phyloP scores from a whole-genome alignment of 1,139 yeast species.

The Saccharomyces hybrid region DNA sequence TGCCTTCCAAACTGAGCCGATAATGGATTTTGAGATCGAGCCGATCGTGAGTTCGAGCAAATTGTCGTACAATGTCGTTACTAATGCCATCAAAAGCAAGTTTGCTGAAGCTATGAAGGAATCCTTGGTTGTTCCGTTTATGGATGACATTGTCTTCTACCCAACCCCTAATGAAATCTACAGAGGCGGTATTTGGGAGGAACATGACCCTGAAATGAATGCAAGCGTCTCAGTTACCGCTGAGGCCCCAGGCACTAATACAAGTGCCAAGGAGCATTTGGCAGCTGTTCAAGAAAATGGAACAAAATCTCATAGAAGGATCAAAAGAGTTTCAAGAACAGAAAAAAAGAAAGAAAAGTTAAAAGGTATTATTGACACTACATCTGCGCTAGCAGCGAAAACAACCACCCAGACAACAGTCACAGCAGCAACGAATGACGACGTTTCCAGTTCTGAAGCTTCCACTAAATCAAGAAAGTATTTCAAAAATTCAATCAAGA shows the following conservation, averaged over 20 bases:
- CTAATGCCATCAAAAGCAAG: slow-evolving; percentile 69
- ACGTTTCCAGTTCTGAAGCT: slow-evolving; percentile 23
- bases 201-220: not conserved
- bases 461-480: slow-evolving; percentile 30
- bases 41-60: slow-evolving; percentile 84
- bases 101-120: slow-evolving; percentile 74
- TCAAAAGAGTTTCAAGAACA: not conserved
- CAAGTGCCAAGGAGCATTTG: not conserved
- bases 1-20: slow-evolving; percentile 73
- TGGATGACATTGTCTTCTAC: slow-evolving; percentile 79
- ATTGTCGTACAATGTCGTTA: slow-evolving; percentile 66
- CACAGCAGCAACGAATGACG: slow-evolving; percentile 3
- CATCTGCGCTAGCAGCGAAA: not conserved
- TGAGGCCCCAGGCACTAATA: not conserved
- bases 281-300: not conserved
- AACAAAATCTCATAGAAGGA: not conserved
- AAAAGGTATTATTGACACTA: not conserved
- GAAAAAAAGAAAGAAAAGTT: not conserved
- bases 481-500: slow-evolving; percentile 43
- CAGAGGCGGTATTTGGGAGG: slow-evolving; percentile 88
- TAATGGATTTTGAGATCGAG: slow-evolving; percentile 64
- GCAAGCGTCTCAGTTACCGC: not conserved
- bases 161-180: slow-evolving; percentile 58
- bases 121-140: slow-evolving; percentile 71
- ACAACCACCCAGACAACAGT: not conserved